Percentiles rank a stretch among this genome's conserved stretches.
phyloP scores from a whole-genome alignment of 805 yeast genomes.

The Myxozyma melibiosi region DNA sequence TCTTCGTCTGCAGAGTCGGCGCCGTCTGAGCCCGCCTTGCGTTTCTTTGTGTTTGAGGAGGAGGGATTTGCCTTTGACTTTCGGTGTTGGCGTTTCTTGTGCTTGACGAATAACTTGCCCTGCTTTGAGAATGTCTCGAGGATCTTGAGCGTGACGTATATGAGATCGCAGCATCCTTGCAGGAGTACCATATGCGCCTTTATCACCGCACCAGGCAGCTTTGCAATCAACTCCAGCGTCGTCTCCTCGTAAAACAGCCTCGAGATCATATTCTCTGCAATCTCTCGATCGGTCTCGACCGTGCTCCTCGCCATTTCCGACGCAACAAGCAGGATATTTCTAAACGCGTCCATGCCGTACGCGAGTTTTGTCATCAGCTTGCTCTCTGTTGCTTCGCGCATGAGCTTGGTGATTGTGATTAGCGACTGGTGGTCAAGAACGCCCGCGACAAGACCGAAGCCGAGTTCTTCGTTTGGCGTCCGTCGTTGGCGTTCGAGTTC shows the following conservation, averaged over 20 bases:
- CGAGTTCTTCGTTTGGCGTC: constrained; percentile 21
- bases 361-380: constrained; percentile 51
- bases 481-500: constrained; percentile 48
- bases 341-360: constrained; percentile 68
- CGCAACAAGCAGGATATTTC: constrained; percentile 52
- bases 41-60: not conserved
- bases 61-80: not conserved
- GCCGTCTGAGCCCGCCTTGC: constrained; percentile 33
- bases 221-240: constrained; percentile 57
- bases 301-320: constrained; percentile 47
- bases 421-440: constrained; percentile 65
- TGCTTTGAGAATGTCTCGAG: constrained; percentile 67
- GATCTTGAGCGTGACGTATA: constrained; percentile 64
- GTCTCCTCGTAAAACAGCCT: constrained; percentile 70
- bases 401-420: constrained; percentile 52
- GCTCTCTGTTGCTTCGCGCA: constrained; percentile 43
- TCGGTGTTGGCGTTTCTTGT: constrained; percentile 42
- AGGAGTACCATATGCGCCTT: constrained; percentile 62
- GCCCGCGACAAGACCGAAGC: constrained; percentile 43
- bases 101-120: constrained; percentile 54
- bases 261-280: constrained; percentile 62
- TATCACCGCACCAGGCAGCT: constrained; percentile 64
- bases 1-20: constrained; percentile 42
- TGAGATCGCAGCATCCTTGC: constrained; percentile 61
- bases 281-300: constrained; percentile 52